A percentile compares a stretch with the other conserved stretches of the same genome.
Evolutionary conservation across 169 alveolate genomes (phyloP).

Genomic region (Fabrea salina): DNA sequence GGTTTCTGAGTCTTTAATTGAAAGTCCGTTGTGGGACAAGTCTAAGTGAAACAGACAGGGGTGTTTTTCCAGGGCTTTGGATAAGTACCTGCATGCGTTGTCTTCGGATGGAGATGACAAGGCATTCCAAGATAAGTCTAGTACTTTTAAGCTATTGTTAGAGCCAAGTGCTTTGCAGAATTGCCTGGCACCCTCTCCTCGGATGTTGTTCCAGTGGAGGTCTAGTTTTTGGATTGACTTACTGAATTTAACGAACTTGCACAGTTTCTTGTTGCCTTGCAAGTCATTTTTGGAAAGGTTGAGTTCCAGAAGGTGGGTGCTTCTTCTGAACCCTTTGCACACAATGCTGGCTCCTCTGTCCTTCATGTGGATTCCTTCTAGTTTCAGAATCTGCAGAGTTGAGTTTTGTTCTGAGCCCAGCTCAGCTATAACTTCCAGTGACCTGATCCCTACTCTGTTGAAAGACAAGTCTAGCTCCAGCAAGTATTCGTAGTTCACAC

Average conservation of each 20-base stretch:
- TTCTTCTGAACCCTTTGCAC: neutral
- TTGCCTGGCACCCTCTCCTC: constrained; percentile 39
- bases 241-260: neutral
- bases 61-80: constrained; percentile 54
- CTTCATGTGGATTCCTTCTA: constrained; percentile 20
- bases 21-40: constrained; percentile 68
- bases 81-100: constrained; percentile 52
- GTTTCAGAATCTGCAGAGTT: neutral
- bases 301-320: neutral
- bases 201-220: constrained; percentile 31
- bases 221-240: constrained; percentile 1
- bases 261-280: neutral
- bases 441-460: constrained; percentile 17
- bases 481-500: neutral
- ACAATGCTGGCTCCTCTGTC: neutral
- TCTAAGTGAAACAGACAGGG: constrained; percentile 67
- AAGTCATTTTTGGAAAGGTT: neutral
- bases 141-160: constrained; percentile 49
- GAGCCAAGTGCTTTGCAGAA: constrained; percentile 26
- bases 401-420: neutral
- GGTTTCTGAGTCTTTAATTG: constrained; percentile 45
- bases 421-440: neutral
- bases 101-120: constrained; percentile 26
- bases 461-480: constrained; percentile 29
- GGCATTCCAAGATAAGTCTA: constrained; percentile 73